Percentiles rank a stretch among this genome's conserved stretches.
Conservation (phyloP, 495 filamentous ascomycete species). For the Aspergillus homomorphus region DNA sequence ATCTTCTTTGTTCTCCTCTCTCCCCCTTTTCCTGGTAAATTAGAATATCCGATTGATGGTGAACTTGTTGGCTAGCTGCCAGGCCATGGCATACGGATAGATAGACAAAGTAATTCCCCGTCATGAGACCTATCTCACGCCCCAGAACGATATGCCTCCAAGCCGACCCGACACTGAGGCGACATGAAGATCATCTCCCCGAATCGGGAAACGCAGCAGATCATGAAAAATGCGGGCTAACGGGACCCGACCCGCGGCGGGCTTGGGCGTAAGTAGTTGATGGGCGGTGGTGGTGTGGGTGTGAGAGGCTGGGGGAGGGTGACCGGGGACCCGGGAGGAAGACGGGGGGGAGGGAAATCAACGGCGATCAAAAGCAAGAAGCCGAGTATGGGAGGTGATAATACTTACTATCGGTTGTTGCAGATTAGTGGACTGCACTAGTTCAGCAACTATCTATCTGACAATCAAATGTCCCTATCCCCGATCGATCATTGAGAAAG, state of each 20-base stretch:
- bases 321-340: too few species aligned
- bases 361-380: background rate
- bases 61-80: too few species aligned
- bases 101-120: background rate
- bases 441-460: background rate
- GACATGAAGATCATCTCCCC: background rate
- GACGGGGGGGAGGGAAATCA: background rate
- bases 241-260: background rate
- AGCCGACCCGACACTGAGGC: constrained; percentile 6
- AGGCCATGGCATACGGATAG: too few species aligned
- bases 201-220: background rate
- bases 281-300: too few species aligned
- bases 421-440: background rate
- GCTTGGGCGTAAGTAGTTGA: background rate
- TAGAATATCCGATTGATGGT: too few species aligned
- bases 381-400: background rate
- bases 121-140: background rate
- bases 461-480: background rate
- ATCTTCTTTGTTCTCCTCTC: background rate
- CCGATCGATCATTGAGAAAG: background rate
- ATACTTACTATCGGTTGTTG: too few species aligned
- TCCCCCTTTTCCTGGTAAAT: background rate
- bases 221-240: background rate
- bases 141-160: too few species aligned
- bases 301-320: background rate